Percentiles rank a stretch among this genome's conserved stretches.
Evolutionary conservation across 2,329 filamentous ascomycete genomes (phyloP).

Genomic region (Colletotrichum coccodes): DNA sequence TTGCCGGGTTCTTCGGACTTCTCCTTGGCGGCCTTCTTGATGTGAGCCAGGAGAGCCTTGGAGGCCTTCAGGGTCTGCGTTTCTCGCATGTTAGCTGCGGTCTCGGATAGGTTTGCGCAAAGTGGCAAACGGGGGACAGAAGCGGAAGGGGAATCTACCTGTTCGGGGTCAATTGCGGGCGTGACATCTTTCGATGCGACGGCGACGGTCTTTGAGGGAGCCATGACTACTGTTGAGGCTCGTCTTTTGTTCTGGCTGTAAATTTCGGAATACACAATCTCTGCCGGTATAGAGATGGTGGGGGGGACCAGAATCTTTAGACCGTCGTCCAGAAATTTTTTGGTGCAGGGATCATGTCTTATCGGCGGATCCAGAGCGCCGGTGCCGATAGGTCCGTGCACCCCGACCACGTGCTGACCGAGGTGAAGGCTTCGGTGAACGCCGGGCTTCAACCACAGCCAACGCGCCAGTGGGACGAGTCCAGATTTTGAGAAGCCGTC

Average conservation of each 20-base stretch:
- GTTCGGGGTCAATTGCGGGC: conserved; percentile 51
- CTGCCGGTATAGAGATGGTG: conserved; percentile 15
- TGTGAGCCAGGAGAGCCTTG: conserved; percentile 70
- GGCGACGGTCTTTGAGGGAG: conserved; percentile 52
- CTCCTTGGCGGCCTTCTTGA: conserved; percentile 65
- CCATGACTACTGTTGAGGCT: conserved; percentile 43
- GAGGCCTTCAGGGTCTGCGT: conserved; percentile 69
- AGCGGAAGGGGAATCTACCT: conserved; percentile 41
- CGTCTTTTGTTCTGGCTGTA: conserved; percentile 11
- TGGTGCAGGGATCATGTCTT: conserved; percentile 23
- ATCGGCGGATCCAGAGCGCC: conserved; percentile 28
- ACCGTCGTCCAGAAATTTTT: conserved; percentile 33
- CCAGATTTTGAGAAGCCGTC: not conserved
- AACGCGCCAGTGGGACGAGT: not conserved
- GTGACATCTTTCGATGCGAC: conserved; percentile 41
- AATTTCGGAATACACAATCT: conserved; percentile 1
- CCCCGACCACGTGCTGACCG: not conserved
- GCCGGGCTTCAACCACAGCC: not conserved
- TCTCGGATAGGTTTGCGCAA: not conserved
- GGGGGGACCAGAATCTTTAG: conserved; percentile 25
- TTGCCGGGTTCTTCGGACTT: conserved; percentile 50
- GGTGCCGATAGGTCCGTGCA: conserved; percentile 25
- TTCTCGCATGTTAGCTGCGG: conserved; percentile 25
- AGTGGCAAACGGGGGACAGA: not conserved
- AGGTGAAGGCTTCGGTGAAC: conserved; percentile 13